Conservation (phyloP, 495 filamentous ascomycete genomes). For the Tuber aestivum region DNA sequence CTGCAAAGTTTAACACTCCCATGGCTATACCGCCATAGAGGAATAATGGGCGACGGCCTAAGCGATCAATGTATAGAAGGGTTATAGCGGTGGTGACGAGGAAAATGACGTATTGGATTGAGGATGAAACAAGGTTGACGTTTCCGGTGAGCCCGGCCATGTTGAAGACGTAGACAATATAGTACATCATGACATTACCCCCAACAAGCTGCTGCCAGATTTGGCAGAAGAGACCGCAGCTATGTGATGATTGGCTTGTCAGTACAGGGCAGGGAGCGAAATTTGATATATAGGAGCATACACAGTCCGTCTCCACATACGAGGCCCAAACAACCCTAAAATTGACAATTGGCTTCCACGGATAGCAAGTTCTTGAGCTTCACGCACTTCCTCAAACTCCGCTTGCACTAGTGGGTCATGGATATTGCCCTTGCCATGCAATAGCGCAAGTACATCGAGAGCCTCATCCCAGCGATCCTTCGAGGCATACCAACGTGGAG, state of each 20-base stretch:
- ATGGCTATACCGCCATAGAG: conserved; percentile 65
- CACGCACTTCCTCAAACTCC: conserved; percentile 36
- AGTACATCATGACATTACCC: conserved; percentile 81
- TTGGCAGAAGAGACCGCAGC: conserved; percentile 68
- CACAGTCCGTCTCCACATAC: conserved; percentile 50
- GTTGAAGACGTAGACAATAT: conserved; percentile 61
- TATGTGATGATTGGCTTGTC: conserved; percentile 34
- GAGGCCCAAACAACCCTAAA: conserved; percentile 61
- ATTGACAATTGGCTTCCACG: conserved; percentile 58
- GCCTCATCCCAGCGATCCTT: conserved; percentile 70
- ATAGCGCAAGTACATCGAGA: conserved; percentile 55
- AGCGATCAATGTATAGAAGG: conserved; percentile 54
- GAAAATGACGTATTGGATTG: conserved; percentile 71
- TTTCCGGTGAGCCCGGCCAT: conserved; percentile 62
- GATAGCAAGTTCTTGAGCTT: conserved; percentile 27
- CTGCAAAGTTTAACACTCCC: conserved; percentile 63
- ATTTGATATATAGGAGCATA: neutral
- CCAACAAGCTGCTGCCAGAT: conserved; percentile 81
- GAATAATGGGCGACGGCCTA: conserved; percentile 61
- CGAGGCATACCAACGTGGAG: conserved; percentile 69
- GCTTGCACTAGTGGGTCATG: conserved; percentile 55
- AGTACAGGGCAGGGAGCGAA: neutral
- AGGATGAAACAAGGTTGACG: conserved; percentile 59
- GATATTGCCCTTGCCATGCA: conserved; percentile 62
- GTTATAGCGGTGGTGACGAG: conserved; percentile 55